Evolutionary conservation across 2,329 filamentous ascomycete species (phyloP), one percentile per base, ranked within the genome.

Genomic region (Talaromyces pinophilus): DNA sequence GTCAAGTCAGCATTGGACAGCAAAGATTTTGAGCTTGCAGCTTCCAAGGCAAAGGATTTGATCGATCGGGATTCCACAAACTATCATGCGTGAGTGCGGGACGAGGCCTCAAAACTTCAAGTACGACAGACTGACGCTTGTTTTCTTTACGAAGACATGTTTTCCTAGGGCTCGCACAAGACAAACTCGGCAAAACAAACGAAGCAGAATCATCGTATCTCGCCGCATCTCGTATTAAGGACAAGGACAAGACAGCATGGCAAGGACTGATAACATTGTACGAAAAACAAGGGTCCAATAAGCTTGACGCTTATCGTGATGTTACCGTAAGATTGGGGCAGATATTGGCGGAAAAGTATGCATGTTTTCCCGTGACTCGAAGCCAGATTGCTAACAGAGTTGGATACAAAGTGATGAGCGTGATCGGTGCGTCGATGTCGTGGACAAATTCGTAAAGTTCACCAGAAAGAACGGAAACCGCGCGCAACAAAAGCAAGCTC

Each of bases 201-300:
- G 90, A 92, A 48, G 89, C 95, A 0, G 93, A 95, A 71, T 86
- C 84, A 40, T 87, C 89, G 1, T 98, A 98, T 77, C 83, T 85
- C 48, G 83, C 86, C 38, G 95, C 94, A 1, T 87, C 90, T 5
- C 82, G 84, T 22, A 82, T 92, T 68, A 93, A 92, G 70, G 87
- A 89, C 0, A 83, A 87, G 19, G 93, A 97, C 71, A 82, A 87
- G n/a, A 91, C 94, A 72, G 91, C 91, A 70, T 98, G 92, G 92
- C 91, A 97, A 76, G 95, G 95, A 0, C 82, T 99, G 55, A 86
- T 95, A 77, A 91, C 89, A 73, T 79, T 98, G 35, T 97, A 92
- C 75, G 92, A 97, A 79, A 90, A 88, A 72, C 90, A 93, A 74
- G 89, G 87, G 17, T 78, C 82, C 35, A 84, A 85, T 64, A 91